A percentile compares a stretch with the other conserved stretches of the same genome.
phyloP scores from a whole-genome alignment of 345 rosid species.

The Ailanthus altissimus region DNA sequence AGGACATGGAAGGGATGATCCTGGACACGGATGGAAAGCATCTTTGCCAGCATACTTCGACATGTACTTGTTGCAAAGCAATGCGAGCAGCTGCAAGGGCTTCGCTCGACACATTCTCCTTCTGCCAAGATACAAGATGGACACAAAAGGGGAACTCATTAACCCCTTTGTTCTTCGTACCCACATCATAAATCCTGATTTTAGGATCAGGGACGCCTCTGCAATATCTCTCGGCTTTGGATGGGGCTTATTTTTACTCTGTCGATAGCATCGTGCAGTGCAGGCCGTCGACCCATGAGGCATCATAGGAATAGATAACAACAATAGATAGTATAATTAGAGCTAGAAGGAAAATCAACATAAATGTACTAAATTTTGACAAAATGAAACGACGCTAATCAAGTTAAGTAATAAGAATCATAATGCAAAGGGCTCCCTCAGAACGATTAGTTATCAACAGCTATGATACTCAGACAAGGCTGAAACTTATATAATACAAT shows the following conservation, averaged over 20 bases:
- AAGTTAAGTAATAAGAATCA: not conserved
- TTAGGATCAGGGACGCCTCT: too few relatives aligned
- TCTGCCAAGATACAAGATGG: slow-evolving; percentile 30
- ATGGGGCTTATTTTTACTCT: too few relatives aligned
- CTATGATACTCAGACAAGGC: too few relatives aligned
- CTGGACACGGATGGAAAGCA: slow-evolving; percentile 28
- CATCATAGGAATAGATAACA: too few relatives aligned
- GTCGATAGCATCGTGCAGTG: too few relatives aligned
- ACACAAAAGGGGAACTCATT: slow-evolving; percentile 26
- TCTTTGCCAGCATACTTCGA: slow-evolving; percentile 33
- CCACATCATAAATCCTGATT: too few relatives aligned
- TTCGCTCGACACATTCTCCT: slow-evolving; percentile 31
- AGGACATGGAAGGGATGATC: slow-evolving; percentile 28
- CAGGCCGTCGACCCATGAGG: too few relatives aligned
- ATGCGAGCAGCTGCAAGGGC: slow-evolving; percentile 29
- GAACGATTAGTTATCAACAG: too few relatives aligned
- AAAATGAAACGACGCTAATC: not conserved
- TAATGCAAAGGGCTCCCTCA: too few relatives aligned
- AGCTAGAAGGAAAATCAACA: not conserved
- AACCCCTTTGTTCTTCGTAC: slow-evolving; percentile 30
- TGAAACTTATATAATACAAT: not conserved
- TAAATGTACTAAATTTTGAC: not conserved
- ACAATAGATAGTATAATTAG: too few relatives aligned
- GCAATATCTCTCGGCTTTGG: too few relatives aligned
- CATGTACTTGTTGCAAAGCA: slow-evolving; percentile 34